Percentiles rank a stretch among this genome's conserved stretches.
These are phyloP conservation scores for Glaciozyma antarctica DNA, from an alignment of 768 basidiomycete genomes.

Conservation along the genomic window DNA sequence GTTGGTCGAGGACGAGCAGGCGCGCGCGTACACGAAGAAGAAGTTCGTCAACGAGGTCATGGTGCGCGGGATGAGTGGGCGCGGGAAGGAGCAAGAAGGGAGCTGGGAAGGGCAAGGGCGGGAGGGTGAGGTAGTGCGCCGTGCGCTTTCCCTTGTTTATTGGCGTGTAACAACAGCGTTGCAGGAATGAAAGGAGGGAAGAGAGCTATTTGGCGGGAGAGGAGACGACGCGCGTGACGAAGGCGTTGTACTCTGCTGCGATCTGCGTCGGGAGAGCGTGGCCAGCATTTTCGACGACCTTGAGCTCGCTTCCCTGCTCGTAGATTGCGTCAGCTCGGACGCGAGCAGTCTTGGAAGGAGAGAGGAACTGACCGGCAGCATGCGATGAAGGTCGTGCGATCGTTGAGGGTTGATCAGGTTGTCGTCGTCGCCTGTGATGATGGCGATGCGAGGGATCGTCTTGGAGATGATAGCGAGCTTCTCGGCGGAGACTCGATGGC, in stretches of 20 bases:
- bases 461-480: background rate
- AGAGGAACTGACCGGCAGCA: background rate
- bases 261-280: slow-evolving; percentile 23
- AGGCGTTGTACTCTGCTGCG: slow-evolving; percentile 17
- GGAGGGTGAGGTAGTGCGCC: background rate
- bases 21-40: slow-evolving; percentile 77
- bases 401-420: background rate
- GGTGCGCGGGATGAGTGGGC: slow-evolving; percentile 54
- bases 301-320: slow-evolving; percentile 16
- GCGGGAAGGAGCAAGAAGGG: slow-evolving; percentile 50
- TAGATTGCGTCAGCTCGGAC: background rate
- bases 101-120: slow-evolving; percentile 40
- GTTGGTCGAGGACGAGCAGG: slow-evolving; percentile 76
- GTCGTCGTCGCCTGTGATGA: background rate
- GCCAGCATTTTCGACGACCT: slow-evolving; percentile 15
- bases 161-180: too few species aligned
- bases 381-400: background rate
- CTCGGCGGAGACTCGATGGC: background rate
- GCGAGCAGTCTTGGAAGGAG: background rate
- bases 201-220: too few species aligned
- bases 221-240: background rate
- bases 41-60: slow-evolving; percentile 64
- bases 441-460: background rate
- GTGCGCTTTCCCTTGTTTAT: too few species aligned
- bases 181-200: too few species aligned